A percentile compares a stretch with the other conserved stretches of the same genome.
Conservation (phyloP, 371 early-diverging fungal genomes). For the Apophysomyces trapeziformis region DNA sequence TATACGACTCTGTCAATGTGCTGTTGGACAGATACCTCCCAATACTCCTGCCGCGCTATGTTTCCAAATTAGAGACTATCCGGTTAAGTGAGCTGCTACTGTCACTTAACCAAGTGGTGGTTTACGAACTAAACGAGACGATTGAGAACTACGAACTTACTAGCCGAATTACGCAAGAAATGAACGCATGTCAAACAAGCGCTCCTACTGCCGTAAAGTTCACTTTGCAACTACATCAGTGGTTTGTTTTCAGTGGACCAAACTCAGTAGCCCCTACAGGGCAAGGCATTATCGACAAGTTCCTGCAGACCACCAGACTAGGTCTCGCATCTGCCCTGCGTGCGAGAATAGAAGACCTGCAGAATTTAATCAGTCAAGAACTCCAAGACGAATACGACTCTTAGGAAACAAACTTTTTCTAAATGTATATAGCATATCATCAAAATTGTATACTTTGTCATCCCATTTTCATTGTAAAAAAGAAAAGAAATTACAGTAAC, state of each 20-base stretch:
- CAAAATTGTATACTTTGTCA: too few species aligned
- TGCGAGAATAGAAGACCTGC: neutral
- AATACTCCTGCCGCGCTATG: neutral
- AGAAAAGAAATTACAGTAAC: too few species aligned
- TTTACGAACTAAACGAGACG: neutral
- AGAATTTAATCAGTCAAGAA: neutral
- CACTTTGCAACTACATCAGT: neutral
- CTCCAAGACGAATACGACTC: neutral
- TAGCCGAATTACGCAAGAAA: neutral
- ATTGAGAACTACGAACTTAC: neutral
- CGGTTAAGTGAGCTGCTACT: neutral
- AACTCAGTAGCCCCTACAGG: neutral
- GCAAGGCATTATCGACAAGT: neutral
- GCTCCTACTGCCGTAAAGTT: neutral
- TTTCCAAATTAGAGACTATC: neutral
- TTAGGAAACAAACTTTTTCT: too few species aligned
- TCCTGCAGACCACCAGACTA: neutral
- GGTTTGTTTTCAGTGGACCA: neutral
- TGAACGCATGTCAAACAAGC: neutral
- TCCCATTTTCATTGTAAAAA: too few species aligned
- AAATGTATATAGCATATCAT: neutral
- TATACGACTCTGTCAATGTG: slow-evolving; percentile 14
- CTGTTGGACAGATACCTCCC: slow-evolving; percentile 15
- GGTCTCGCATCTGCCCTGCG: neutral
- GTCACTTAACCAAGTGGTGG: neutral